These are phyloP conservation scores for Aureobasidium lini DNA, from an alignment of 2,329 filamentous ascomycete genomes.

Conservation along the genomic window DNA sequence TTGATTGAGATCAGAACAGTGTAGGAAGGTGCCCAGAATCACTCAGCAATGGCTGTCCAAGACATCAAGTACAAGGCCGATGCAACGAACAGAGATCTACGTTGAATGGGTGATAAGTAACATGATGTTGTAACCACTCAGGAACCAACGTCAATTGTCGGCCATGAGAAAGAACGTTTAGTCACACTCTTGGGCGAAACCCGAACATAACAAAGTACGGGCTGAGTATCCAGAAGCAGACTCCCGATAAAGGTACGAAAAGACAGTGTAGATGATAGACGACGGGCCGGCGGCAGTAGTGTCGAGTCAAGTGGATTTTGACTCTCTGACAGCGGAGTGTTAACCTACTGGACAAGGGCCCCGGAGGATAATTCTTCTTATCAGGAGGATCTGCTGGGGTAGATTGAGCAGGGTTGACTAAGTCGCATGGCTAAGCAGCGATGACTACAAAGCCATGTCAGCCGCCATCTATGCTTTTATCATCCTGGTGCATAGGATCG, in stretches of 20 bases:
- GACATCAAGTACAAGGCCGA: neutral
- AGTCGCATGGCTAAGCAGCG: slow-evolving; percentile 2
- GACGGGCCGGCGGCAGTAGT: neutral
- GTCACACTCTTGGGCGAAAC: neutral
- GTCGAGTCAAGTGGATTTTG: neutral
- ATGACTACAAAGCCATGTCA: neutral
- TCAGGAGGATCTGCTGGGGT: slow-evolving; percentile 5
- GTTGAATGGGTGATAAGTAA: neutral
- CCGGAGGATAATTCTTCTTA: neutral
- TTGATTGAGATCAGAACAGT: neutral
- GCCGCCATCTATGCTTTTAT: neutral
- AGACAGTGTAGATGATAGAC: neutral
- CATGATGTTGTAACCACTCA: neutral
- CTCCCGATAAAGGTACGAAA: neutral
- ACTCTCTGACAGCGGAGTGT: neutral
- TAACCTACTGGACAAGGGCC: neutral
- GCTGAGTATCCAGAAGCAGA: neutral
- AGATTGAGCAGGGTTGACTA: slow-evolving; percentile 8
- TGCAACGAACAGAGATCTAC: neutral
- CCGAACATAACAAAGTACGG: neutral
- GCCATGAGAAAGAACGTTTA: neutral
- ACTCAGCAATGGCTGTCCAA: neutral
- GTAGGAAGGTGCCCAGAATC: neutral
- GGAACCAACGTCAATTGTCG: neutral
- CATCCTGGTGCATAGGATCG: neutral